Evolutionary conservation across 352 stramenopile genomes (phyloP), one percentile per base, ranked within the genome.

Genomic region (Globisporangium abappressorium): DNA sequence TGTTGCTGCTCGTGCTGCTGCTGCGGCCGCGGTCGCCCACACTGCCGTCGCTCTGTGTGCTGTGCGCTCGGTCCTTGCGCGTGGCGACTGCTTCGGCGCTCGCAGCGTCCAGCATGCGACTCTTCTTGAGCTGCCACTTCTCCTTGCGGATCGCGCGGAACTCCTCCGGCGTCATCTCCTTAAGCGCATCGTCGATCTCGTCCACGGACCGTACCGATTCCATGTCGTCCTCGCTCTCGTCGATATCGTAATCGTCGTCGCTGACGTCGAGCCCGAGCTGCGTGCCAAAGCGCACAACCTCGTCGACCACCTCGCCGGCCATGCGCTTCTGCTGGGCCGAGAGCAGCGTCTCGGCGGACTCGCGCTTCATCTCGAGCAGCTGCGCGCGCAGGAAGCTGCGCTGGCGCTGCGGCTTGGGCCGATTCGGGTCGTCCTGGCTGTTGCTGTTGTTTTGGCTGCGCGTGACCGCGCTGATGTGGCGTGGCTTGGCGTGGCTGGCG

Each of bases 351-450:
- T 90, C 84, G 8, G 81, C 79, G 34, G 82, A 91, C 57, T 90
- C 78, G 34, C 80, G 74, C 78, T 92, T 92, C 84, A 92, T 92
- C 72, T 92, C 84, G 43, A 88, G 70, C 20, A 92, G 71, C 65
- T 92, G 82, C 54, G 82, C 76, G 14, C 82, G 79, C 54, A 92
- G 38, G 43, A 90, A 92, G 60, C 82, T 92, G 51, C 79, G 74
- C 75, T 92, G 84, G 0, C 80, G 70, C 78, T 87, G 75, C 57
- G 82, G 76, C 30, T 78, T 82, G 18, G 73, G 62, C 0, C 64
- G 72, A 8, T 62, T 47, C 8, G 58, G 56, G 11, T 68, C 36
- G 5, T 76, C 54, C 43, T 51, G 43, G 55, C 80, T 73, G 46
- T 68, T 68, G 0, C 70, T 72, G 7, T 65, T 68, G 3, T 71